Evolutionary conservation across 176 grass and related monocot species (phyloP).

Genomic region (Avena insularis): DNA sequence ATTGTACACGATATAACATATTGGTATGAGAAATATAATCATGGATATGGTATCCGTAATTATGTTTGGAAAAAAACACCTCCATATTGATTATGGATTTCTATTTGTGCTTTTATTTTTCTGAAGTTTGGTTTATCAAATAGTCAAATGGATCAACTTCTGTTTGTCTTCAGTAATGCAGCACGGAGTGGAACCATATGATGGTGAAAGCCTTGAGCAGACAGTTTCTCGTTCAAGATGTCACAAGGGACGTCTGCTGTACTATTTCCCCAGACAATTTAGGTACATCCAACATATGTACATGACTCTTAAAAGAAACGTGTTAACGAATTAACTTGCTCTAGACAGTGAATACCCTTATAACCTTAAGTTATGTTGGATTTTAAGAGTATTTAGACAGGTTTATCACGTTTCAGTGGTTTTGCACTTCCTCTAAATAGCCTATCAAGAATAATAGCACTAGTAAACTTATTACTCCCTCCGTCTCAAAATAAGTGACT

Average conservation of each 20-base stretch:
- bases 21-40: neutral
- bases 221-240: conserved; percentile 80
- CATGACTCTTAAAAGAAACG: neutral
- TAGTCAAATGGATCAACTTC: conserved; percentile 5
- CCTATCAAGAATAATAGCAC: neutral
- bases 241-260: conserved; percentile 94
- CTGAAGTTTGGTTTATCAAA: conserved; percentile 18
- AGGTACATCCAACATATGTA: conserved; percentile 52
- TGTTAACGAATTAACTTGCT: conserved; percentile 4
- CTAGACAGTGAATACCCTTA: neutral
- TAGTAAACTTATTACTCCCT: neutral
- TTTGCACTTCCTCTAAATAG: neutral
- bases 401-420: neutral
- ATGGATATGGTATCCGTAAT: neutral
- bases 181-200: conserved; percentile 48
- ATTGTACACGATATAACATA: neutral
- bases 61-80: neutral
- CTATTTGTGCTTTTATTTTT: neutral
- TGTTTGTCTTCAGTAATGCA: conserved; percentile 45
- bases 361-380: neutral
- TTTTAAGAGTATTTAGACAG: neutral
- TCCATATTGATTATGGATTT: neutral
- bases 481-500: too few relatives aligned
- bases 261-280: conserved; percentile 76
- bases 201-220: conserved; percentile 70